Percentiles rank a stretch among this genome's conserved stretches.
phyloP scores from a whole-genome alignment of 345 rosid genomes.

The Camelina sativa region DNA sequence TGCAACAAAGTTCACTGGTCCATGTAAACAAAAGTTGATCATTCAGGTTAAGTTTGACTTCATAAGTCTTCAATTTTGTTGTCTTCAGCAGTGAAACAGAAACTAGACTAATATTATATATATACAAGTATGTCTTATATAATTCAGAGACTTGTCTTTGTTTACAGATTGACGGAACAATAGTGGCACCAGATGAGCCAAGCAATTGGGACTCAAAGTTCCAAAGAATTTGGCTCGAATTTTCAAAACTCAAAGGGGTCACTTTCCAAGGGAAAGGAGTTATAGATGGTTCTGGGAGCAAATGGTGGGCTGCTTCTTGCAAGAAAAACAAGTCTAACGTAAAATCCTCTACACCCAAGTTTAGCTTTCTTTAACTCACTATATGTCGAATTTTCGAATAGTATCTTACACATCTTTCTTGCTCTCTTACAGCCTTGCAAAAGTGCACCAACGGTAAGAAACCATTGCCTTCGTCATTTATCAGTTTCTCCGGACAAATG shows the following conservation, averaged over 20 bases:
- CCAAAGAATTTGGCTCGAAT: slow-evolving; percentile 81
- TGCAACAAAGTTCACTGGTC: slow-evolving; percentile 90
- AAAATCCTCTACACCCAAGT: slow-evolving; percentile 26
- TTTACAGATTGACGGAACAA: slow-evolving; percentile 88
- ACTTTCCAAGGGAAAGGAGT: slow-evolving; percentile 84
- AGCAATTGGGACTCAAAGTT: slow-evolving; percentile 77
- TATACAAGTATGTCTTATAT: slow-evolving; percentile 4
- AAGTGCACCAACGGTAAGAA: slow-evolving; percentile 84
- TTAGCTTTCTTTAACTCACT: slow-evolving; percentile 12
- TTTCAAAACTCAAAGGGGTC: slow-evolving; percentile 74
- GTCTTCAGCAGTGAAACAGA: slow-evolving; percentile 8
- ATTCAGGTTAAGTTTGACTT: slow-evolving; percentile 64
- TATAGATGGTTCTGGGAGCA: slow-evolving; percentile 95
- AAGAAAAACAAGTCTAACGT: slow-evolving; percentile 90
- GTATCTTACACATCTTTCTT: slow-evolving; percentile 42
- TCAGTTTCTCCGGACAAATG: slow-evolving; percentile 3
- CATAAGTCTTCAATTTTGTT: slow-evolving; percentile 1
- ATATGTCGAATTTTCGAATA: not conserved
- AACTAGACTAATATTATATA: not conserved
- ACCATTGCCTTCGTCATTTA: slow-evolving; percentile 32
- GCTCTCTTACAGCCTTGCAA: slow-evolving; percentile 79
- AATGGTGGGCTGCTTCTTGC: slow-evolving; percentile 99
- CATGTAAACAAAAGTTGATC: slow-evolving; percentile 75
- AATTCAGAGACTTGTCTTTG: slow-evolving; percentile 18
- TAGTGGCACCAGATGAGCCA: slow-evolving; percentile 93